These are phyloP conservation scores for Schizothecium vesticola DNA, from an alignment of 495 filamentous ascomycete genomes.

Conservation along the genomic window DNA sequence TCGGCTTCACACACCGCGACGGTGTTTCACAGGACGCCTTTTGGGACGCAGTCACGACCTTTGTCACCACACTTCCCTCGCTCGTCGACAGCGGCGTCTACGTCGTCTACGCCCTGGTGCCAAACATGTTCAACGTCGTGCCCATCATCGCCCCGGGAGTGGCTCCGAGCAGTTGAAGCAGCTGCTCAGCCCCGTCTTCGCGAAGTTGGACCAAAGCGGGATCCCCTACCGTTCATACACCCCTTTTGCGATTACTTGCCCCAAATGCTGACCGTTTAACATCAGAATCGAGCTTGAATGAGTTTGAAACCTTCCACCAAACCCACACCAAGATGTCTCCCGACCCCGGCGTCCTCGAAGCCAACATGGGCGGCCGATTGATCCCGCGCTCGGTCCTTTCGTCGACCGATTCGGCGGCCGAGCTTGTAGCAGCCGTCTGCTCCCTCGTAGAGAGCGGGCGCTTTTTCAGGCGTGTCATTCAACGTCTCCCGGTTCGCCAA, in stretches of 20 bases:
- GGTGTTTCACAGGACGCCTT: background rate
- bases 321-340: background rate
- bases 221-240: background rate
- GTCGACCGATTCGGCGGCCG: background rate
- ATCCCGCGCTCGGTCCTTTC: background rate
- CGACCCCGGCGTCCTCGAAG: background rate
- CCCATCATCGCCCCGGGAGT: background rate
- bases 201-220: background rate
- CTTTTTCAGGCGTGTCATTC: background rate
- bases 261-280: background rate
- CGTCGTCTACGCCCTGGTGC: background rate
- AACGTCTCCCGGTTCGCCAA: background rate
- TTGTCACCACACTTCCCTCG: background rate
- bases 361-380: background rate
- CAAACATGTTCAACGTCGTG: background rate
- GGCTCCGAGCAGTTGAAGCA: background rate
- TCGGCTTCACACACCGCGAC: background rate
- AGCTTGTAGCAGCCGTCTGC: background rate
- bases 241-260: background rate
- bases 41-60: background rate
- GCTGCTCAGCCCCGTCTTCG: background rate
- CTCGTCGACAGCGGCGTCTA: background rate
- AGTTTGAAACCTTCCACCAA: background rate
- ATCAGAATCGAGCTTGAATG: background rate
- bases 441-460: background rate